Conservation (phyloP, 192 early-diverging fungal species). For the Borealophlyctis nickersoniae region DNA sequence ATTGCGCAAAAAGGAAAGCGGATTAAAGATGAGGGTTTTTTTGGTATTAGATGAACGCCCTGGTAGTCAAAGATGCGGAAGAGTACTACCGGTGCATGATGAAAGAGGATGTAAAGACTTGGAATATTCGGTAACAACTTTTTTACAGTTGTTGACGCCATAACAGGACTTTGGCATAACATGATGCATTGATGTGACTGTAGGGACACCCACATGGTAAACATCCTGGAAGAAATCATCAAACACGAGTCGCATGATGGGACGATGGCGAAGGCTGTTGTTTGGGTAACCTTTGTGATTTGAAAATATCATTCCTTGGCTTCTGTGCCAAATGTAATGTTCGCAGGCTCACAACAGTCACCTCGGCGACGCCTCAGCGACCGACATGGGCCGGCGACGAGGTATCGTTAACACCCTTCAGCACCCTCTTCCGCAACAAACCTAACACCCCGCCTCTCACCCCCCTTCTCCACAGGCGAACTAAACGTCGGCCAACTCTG, state of each 20-base stretch:
- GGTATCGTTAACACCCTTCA: no score
- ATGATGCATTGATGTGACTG: not conserved
- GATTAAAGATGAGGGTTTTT: no score
- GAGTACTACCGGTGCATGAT: slow-evolving; percentile 22
- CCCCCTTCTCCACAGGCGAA: not conserved
- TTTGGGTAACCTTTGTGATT: no score
- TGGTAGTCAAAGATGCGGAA: slow-evolving; percentile 17
- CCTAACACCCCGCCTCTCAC: no score
- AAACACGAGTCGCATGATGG: not conserved
- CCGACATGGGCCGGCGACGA: slow-evolving; percentile 16
- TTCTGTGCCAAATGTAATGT: no score
- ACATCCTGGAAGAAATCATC: not conserved
- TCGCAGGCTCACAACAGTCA: slow-evolving; percentile 13
- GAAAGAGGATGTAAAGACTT: slow-evolving; percentile 13
- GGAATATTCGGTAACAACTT: slow-evolving; percentile 13
- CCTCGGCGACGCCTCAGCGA: slow-evolving; percentile 10
- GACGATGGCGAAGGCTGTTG: slow-evolving; percentile 5
- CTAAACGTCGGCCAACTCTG: slow-evolving; percentile 16
- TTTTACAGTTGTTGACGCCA: not conserved
- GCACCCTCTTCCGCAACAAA: no score
- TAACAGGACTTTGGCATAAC: not conserved
- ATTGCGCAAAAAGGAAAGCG: no score
- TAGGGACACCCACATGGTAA: slow-evolving; percentile 12
- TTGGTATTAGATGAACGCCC: slow-evolving; percentile 11
- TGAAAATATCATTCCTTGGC: no score